Conservation (phyloP, 2,329 filamentous ascomycete genomes). For the Trichoderma koningii region DNA sequence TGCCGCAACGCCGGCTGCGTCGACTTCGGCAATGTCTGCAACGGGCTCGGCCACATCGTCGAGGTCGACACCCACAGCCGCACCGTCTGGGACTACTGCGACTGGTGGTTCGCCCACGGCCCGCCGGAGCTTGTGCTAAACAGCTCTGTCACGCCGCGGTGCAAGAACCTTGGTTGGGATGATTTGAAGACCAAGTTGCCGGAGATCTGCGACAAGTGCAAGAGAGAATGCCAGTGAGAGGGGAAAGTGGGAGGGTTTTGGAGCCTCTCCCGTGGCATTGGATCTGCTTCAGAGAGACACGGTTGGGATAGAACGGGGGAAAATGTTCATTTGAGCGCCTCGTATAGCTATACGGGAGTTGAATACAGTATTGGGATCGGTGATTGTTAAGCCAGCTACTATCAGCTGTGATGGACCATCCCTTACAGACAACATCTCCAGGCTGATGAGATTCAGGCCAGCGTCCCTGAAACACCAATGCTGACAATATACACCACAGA, state of each 20-base stretch:
- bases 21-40: constrained; percentile 29
- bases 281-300: not conserved
- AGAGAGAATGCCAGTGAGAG: constrained; percentile 24
- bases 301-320: too few species aligned
- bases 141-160: constrained; percentile 34
- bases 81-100: constrained; percentile 34
- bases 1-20: constrained; percentile 33
- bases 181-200: constrained; percentile 26
- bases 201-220: constrained; percentile 30
- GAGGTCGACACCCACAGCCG: constrained; percentile 31
- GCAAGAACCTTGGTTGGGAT: constrained; percentile 32
- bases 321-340: too few species aligned
- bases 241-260: too few species aligned
- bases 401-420: too few species aligned
- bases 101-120: constrained; percentile 35
- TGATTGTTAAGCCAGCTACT: too few species aligned
- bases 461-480: not conserved
- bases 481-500: not conserved
- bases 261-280: not conserved
- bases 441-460: not conserved
- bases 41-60: constrained; percentile 32
- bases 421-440: not conserved
- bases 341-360: too few species aligned
- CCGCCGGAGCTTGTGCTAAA: constrained; percentile 36
- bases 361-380: too few species aligned